These are phyloP conservation scores for Yamadazyma sp. DNA, from an alignment of 805 yeast genomes.

Conservation along the genomic window DNA sequence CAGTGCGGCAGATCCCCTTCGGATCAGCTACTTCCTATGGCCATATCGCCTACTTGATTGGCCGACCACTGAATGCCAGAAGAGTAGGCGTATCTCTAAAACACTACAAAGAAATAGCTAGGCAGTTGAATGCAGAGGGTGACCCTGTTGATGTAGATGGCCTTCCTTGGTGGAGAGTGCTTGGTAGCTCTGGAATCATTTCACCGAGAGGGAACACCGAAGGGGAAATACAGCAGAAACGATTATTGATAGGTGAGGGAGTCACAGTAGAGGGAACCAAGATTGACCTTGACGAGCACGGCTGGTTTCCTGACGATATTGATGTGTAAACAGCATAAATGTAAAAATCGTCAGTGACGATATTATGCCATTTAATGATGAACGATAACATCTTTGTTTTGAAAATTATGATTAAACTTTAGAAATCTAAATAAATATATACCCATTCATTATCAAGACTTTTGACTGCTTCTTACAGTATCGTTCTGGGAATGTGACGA, in stretches of 20 bases:
- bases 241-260: constrained; percentile 47
- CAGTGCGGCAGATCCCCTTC: constrained; percentile 53
- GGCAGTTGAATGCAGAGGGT: constrained; percentile 23
- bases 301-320: constrained; percentile 69
- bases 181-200: constrained; percentile 61
- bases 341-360: no score
- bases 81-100: constrained; percentile 76
- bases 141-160: constrained; percentile 20
- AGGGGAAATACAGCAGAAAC: constrained; percentile 49
- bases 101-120: constrained; percentile 29
- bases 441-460: neutral
- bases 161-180: constrained; percentile 83
- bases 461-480: neutral
- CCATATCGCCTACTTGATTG: constrained; percentile 65
- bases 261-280: constrained; percentile 32
- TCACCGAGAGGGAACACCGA: constrained; percentile 48
- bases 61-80: constrained; percentile 64
- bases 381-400: no score
- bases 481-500: constrained; percentile 1
- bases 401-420: neutral
- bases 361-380: no score
- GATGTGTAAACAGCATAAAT: constrained; percentile 23
- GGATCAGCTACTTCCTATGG: constrained; percentile 75
- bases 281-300: constrained; percentile 47
- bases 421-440: neutral